Evolutionary conservation across 2,329 filamentous ascomycete genomes (phyloP), one percentile per base, ranked within the genome.

Genomic region (Trichothecium roseum): DNA sequence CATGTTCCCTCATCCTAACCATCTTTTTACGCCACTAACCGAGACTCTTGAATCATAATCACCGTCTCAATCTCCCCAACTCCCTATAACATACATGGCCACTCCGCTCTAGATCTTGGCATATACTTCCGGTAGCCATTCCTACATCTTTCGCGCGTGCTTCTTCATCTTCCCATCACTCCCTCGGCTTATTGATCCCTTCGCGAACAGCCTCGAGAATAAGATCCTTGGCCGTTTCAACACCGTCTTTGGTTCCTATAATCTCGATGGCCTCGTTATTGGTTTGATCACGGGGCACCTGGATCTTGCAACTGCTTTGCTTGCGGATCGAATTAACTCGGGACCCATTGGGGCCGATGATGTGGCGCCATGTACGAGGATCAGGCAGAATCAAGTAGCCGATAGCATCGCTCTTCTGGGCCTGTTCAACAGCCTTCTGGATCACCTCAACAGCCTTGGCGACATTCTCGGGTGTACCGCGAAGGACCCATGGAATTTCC

Each of bases 301-400:
- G 87, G 55, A 98, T 93, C 63, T 83, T 87, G 62, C 88, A 95
- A 37, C 84, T 84, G 35, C 87, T 95, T 66, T 91, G 78, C 64
- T 85, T 86, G 47, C 91, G 79, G 55, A 98, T 95, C 29, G 77
- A 67, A 62, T 95, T 95, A 57, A 98, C 93, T 60, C 89, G 89
- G 57, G 77, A 83, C 40, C 91, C 91, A 40, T 82, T 84, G 44
- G 81, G 79, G 4, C 91, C 91, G 47, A 98, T 87, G 33, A 98
- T 84, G 44, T 83, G 83, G 42, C 89, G 78, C 68, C 95, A 94
- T 32, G 85, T 86, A 47, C 75, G 78, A 9, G 91, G 85, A 54
- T 98, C 89, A 0, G 89, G 84, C 28, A 98, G 72, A 44, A 91
- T 80, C 26, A 98, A 73, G 58, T 93, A 95, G 5, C 91, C 91